A percentile compares a stretch with the other conserved stretches of the same genome.
These are phyloP conservation scores for Tolypocladium ovalisporum DNA, from an alignment of 2,329 filamentous ascomycete genomes.

Conservation along the genomic window DNA sequence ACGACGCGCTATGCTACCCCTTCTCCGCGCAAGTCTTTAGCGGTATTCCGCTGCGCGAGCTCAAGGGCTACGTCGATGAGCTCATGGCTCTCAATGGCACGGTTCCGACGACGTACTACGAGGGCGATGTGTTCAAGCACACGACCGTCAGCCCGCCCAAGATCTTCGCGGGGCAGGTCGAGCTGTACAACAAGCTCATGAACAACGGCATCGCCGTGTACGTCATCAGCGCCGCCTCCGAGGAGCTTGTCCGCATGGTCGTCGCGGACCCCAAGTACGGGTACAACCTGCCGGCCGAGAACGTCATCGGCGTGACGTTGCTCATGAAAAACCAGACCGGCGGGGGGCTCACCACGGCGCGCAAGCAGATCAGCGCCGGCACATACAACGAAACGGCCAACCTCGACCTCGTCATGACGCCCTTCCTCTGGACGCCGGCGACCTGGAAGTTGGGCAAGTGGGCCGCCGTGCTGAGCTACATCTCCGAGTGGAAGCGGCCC, in stretches of 20 bases:
- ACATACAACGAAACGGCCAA: constrained; percentile 23
- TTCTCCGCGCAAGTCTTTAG: constrained; percentile 30
- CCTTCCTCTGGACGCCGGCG: constrained; percentile 30
- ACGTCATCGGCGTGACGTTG: constrained; percentile 31
- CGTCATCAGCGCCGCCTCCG: constrained; percentile 28
- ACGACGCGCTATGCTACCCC: constrained; percentile 30
- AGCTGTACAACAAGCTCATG: constrained; percentile 32
- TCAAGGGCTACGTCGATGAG: constrained; percentile 35
- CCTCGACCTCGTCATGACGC: constrained; percentile 26
- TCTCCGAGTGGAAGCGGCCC: constrained; percentile 30
- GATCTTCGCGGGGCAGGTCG: constrained; percentile 27
- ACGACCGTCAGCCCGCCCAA: constrained; percentile 21
- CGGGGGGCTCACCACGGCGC: constrained; percentile 20
- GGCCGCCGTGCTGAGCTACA: constrained; percentile 30
- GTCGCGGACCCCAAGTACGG: constrained; percentile 32
- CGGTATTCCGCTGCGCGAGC: constrained; percentile 30
- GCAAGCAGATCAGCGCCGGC: constrained; percentile 27
- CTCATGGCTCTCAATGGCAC: constrained; percentile 30
- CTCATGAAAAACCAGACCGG: constrained; percentile 20
- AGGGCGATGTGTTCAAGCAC: constrained; percentile 17
- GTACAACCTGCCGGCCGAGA: constrained; percentile 31
- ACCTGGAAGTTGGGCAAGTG: constrained; percentile 33
- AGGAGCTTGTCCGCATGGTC: constrained; percentile 34
- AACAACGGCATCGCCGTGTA: constrained; percentile 31
- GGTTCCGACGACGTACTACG: constrained; percentile 24